A percentile compares a stretch with the other conserved stretches of the same genome.
Conservation (phyloP, 164 flowering plant genomes). For the grape (Vitis vinifera) region ASM3070453v1 NC_081809.1:7282001-7282500, state of each 20-base stretch:
- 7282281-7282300: not conserved
- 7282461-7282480: too few species aligned
- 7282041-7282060: slow-evolving; percentile 46
- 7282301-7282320: not conserved
- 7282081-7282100: not conserved
- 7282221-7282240: not conserved
- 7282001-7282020: not conserved
- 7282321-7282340: not conserved
- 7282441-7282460: too few species aligned
- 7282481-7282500: not conserved
- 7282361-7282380: not conserved
- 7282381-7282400: not conserved
- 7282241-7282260: not conserved
- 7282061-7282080: not conserved
- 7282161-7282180: not conserved
- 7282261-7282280: not conserved
- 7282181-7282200: not conserved
- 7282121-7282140: not conserved
- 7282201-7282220: not conserved
- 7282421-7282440: too few species aligned
- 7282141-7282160: not conserved
- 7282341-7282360: not conserved
- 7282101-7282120: not conserved
- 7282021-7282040: slow-evolving; percentile 45
- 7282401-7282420: not conserved